A percentile compares a stretch with the other conserved stretches of the same genome.
Conservation (phyloP, 1,284 basidiomycete genomes). For the Hypsizygus ulmarius region DNA sequence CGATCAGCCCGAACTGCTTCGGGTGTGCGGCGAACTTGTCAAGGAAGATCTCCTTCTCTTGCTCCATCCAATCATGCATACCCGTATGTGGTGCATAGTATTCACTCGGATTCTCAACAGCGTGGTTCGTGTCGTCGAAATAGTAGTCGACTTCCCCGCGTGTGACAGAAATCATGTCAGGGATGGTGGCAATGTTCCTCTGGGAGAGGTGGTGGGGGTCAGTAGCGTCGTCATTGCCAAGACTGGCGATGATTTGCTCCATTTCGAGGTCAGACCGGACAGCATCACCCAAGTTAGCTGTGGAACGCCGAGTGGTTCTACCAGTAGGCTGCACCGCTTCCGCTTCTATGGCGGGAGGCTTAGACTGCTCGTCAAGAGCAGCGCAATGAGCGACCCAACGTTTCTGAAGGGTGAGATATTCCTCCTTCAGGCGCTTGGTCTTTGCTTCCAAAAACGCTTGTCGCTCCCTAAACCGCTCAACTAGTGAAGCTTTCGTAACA, state of each 20-base stretch:
- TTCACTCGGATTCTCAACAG: slow-evolving; percentile 73
- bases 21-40: slow-evolving; percentile 84
- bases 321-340: slow-evolving; percentile 51
- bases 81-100: slow-evolving; percentile 76
- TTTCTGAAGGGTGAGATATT: slow-evolving; percentile 69
- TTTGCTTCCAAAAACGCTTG: slow-evolving; percentile 54
- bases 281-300: slow-evolving; percentile 78
- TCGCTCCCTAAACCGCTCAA: slow-evolving; percentile 52
- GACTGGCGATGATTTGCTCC: slow-evolving; percentile 92
- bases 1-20: slow-evolving; percentile 92
- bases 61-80: slow-evolving; percentile 83
- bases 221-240: slow-evolving; percentile 89
- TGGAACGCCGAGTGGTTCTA: slow-evolving; percentile 72
- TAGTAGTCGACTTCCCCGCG: slow-evolving; percentile 58
- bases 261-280: slow-evolving; percentile 96
- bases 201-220: slow-evolving; percentile 88
- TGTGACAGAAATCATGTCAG: slow-evolving; percentile 85
- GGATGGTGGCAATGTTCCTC: slow-evolving; percentile 86
- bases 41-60: slow-evolving; percentile 80
- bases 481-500: slow-evolving; percentile 44
- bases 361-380: slow-evolving; percentile 52
- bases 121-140: slow-evolving; percentile 85
- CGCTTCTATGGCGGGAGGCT: slow-evolving; percentile 39
- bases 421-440: slow-evolving; percentile 51
- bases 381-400: slow-evolving; percentile 72